Base-by-base conservation (phyloP, 176 grass and related monocot species). In the Avena insularis region DNA sequence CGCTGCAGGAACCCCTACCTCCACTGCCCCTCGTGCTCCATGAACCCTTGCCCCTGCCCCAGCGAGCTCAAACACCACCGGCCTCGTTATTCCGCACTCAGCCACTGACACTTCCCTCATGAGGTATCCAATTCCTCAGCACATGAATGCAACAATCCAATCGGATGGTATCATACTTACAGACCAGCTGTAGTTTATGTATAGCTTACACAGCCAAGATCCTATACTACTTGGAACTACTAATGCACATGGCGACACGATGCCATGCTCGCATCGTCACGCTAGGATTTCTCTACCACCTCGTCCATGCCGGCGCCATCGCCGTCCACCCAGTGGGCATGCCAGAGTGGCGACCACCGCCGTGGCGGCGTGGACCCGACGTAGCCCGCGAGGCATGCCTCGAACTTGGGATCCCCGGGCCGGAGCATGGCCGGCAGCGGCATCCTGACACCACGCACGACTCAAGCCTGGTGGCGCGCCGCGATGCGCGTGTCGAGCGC, bases 361-460 rank as follows among this genome's bases (percentile, higher is more conserved):
- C 90, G 50, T 0, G 96, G 96, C 61, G 85, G 86, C 8, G 92
- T 77, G 63, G 96, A 91, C 6, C 93, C 89, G 25, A 91, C 85
- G 80, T 83, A 92, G 13, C 84, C 82, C 3, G 70, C 85, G 53
- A 98, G 79, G 36, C 73, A 84, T 15, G 85, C 87, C 8, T 73
- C 78, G 82, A 98, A 98, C 80, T 90, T 89, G 67, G 17, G 57
- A 12, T 93, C 89, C 23, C 89, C 90, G 2, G 97, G 92, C 0
- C 93, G 85, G 31, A 98, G 82, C 97, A 98, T 92, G 83, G 80
- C 80, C 12, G 89, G 89, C 19, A 98, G 90, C 31, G 93, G 87
- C 85, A 98, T 80, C 79, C 72, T 77, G 3, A 92, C 75, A 3
- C 90, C 96, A 23, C 82, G 78, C 48, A 70, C 86, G n/a, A 86